Base-by-base conservation (phyloP, 257 asterid genomes). In the Thymus mandschuricus region DNA sequence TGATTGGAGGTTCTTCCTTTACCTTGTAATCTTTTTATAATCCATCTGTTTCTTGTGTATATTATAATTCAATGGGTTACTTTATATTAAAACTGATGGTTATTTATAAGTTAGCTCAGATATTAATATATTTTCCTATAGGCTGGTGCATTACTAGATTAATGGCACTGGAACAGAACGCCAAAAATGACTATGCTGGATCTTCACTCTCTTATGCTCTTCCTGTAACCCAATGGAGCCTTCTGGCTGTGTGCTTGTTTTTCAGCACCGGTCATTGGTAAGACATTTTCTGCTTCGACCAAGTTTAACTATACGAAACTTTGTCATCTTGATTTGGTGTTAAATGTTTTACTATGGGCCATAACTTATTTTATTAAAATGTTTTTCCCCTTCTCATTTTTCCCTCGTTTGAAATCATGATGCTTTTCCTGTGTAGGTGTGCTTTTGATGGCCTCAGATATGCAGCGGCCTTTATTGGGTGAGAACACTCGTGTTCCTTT, bases 231-330 rank as follows among this genome's bases (percentile, higher is more conserved):
- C 96, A 91, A 76, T 89, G 97, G 93, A 89, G 86, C 83, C 91
- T 94, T 80, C 77, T 94, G 63, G 90, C 95, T 8, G 88, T 89
- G 70, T 85, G 92, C 78, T 83, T 89, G 81, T 91, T 94, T 86
- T 94, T 94, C 89, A 80, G 93, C 82, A 84, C 97, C 6, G 99
- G 98, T 69, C 99, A 94, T 66, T 94, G 99, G 98, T 90, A 82
- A 81, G 87, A 55, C 75, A 33, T 66, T 64, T 57, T 45, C 44
- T 48, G 72, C 38, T 60, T 40, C 46, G 52, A 40, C 64, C 49
- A n/a, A 69, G 56, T 41, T 57, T 77, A 41, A 33, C 67, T 72
- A 60, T 66, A 55, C 31, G 46, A 13, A 56, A 55, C 66, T 40
- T 3, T 50, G 30, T 13, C 11, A 67, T 64, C 46, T 68, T 67